A percentile compares a stretch with the other conserved stretches of the same genome.
Conservation (phyloP, 2,329 filamentous ascomycete genomes). For the Periglandula ipomoeae region DNA sequence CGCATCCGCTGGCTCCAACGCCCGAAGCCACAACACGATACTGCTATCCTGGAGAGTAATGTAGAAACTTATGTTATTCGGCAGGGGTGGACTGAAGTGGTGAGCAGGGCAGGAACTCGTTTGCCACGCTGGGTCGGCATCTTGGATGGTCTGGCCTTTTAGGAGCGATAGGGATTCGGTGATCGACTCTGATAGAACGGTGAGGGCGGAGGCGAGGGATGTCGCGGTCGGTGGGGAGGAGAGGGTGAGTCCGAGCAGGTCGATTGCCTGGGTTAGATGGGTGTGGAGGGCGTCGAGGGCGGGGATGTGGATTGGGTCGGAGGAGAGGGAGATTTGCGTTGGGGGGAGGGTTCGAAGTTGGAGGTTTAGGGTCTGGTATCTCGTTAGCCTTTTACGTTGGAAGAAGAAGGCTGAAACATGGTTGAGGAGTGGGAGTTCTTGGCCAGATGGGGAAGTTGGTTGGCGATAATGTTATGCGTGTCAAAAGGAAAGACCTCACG, state of each 20-base stretch:
- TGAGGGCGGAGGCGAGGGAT: slow-evolving; percentile 47
- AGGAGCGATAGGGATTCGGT: slow-evolving; percentile 44
- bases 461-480: too few relatives aligned
- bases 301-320: slow-evolving; percentile 49
- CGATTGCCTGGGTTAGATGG: slow-evolving; percentile 74
- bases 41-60: slow-evolving; percentile 60
- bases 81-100: slow-evolving; percentile 35
- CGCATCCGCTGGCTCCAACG: slow-evolving; percentile 58
- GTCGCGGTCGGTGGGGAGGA: slow-evolving; percentile 46
- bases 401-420: background rate
- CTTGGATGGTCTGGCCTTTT: slow-evolving; percentile 39
- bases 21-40: slow-evolving; percentile 60
- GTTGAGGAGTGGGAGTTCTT: slow-evolving; percentile 5
- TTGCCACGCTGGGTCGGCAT: slow-evolving; percentile 34
- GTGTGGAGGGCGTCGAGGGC: slow-evolving; percentile 64
- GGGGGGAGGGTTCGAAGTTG: slow-evolving; percentile 59
- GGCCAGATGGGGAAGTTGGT: slow-evolving; percentile 3
- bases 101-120: slow-evolving; percentile 31
- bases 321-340: slow-evolving; percentile 39
- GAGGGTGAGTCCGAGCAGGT: slow-evolving; percentile 66
- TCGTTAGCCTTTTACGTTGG: too few relatives aligned
- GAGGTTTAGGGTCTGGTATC: slow-evolving; percentile 62
- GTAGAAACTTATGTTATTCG: slow-evolving; percentile 64
- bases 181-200: slow-evolving; percentile 45
- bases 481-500: too few relatives aligned